Evolutionary conservation across 306 rosid genomes (phyloP).

Genomic region (Nissolia schottii): DNA sequence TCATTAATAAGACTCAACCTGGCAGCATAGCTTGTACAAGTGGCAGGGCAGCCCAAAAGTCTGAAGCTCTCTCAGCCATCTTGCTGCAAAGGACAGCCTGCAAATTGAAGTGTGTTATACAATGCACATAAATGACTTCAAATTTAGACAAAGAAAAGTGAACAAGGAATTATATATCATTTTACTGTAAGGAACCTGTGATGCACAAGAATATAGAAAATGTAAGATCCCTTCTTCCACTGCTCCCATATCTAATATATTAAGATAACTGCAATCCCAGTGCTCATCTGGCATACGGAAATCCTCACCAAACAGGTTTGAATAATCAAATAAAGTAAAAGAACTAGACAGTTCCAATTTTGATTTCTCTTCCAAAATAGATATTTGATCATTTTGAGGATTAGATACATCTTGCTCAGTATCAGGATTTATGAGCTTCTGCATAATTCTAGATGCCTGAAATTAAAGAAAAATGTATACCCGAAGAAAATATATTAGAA

Average conservation of each 20-base stretch:
- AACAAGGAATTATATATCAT: slow-evolving; percentile 19
- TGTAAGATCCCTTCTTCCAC: slow-evolving; percentile 93
- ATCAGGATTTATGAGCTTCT: slow-evolving; percentile 62
- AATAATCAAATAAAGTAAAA: slow-evolving; percentile 57
- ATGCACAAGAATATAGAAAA: slow-evolving; percentile 83
- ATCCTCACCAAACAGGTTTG: slow-evolving; percentile 82
- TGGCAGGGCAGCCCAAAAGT: slow-evolving; percentile 75
- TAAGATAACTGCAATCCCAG: slow-evolving; percentile 76
- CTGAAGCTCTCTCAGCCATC: slow-evolving; percentile 72
- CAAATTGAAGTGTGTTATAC: slow-evolving; percentile 35
- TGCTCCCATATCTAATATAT: slow-evolving; percentile 69
- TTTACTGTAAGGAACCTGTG: slow-evolving; percentile 63
- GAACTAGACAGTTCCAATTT: slow-evolving; percentile 48
- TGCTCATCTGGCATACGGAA: slow-evolving; percentile 64
- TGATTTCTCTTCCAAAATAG: slow-evolving; percentile 47
- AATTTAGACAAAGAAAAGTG: not conserved
- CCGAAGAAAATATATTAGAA: slow-evolving; percentile 9
- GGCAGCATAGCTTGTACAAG: slow-evolving; percentile 88
- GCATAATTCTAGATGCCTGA: slow-evolving; percentile 83
- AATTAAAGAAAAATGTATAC: slow-evolving; percentile 22
- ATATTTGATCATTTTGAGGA: slow-evolving; percentile 43
- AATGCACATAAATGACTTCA: slow-evolving; percentile 30
- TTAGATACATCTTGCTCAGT: slow-evolving; percentile 44
- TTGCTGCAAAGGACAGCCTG: slow-evolving; percentile 89
- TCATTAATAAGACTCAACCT: slow-evolving; percentile 50